Evolutionary conservation across 495 filamentous ascomycete species (phyloP).

Genomic region (Aspergillus wentii): DNA sequence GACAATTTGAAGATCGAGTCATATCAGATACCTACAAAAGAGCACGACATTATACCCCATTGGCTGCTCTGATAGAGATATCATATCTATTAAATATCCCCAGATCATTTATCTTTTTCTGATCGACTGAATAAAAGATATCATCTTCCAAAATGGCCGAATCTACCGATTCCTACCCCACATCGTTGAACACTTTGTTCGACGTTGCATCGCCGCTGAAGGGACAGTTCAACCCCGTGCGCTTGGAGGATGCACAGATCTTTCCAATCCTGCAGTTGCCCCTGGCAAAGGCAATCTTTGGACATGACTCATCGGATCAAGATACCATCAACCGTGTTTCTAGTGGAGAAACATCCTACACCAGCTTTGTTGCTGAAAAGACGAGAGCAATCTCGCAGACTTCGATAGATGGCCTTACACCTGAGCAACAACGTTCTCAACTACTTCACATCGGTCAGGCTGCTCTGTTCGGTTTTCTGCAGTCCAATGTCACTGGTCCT

Average conservation of each 20-base stretch:
- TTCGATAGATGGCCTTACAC: constrained; percentile 17
- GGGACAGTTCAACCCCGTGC: constrained; percentile 32
- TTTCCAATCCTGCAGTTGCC: constrained; percentile 33
- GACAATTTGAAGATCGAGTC: background rate
- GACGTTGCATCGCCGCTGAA: constrained; percentile 21
- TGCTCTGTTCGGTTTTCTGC: constrained; percentile 78
- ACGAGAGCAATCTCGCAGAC: constrained; percentile 21
- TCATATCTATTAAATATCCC: too few species aligned
- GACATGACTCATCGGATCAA: constrained; percentile 20
- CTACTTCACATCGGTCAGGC: constrained; percentile 60
- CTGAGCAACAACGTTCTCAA: constrained; percentile 32
- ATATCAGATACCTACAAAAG: too few species aligned
- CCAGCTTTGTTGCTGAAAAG: constrained; percentile 27
- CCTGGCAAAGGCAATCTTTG: constrained; percentile 32
- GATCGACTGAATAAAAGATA: background rate
- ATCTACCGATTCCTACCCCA: constrained; percentile 14
- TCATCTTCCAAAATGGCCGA: constrained; percentile 28
- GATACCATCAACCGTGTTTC: constrained; percentile 20
- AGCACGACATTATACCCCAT: too few species aligned
- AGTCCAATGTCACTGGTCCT: constrained; percentile 89
- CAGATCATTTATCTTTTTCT: background rate
- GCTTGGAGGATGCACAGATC: constrained; percentile 29
- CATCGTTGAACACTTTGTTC: constrained; percentile 31
- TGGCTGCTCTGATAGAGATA: too few species aligned
- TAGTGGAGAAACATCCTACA: constrained; percentile 30